Base-by-base conservation (phyloP, 352 stramenopile species). In the Globisporangium carolinianum region DNA sequence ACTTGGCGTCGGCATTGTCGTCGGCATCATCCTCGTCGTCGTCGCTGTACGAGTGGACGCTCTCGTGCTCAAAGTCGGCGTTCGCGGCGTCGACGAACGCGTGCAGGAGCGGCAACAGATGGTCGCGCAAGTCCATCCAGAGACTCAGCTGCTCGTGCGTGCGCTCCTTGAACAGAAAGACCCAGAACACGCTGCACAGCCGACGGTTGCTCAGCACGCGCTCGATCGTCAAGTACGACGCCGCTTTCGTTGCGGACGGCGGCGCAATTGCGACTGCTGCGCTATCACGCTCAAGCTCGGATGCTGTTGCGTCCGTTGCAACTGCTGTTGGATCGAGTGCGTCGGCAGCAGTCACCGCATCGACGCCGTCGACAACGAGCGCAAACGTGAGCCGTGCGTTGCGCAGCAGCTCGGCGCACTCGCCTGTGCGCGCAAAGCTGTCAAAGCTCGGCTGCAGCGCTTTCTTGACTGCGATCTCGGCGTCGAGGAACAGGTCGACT, bases 151-250 rank as follows among this genome's bases (percentile, higher is more conserved):
- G 80, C 49, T 89, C 72, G 53, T 94, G 84, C 5, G 76, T 84
- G 45, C 84, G 82, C 38, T 94, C 84, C 55, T 92, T 91, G 63
- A 91, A 94, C 14, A 94, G 53, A 60, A 89, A 91, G 6, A 94
- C 80, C 84, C 84, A 94, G 54, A 94, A 94, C 0, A 94, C 76
- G 48, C 84, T 92, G 57, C 84, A 94, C 12, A 94, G 59, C 35
- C 84, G 72, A 5, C 84, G 72, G 61, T 94, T 94, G 15, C 66
- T 69, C 14, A 94, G 59, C 9, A 94, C 82, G 1, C 76, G 79
- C 43, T 90, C 75, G 11, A 94, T 60, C 35, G 82, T 92, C 53
- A 94, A 60, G 53, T 86, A 85, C 4, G 76, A 70, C 39, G 76
- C 68, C 46, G 65, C 66, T 17, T 60, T 55, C 10, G 63, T 47